Base-by-base conservation (phyloP, 495 filamentous ascomycete species). In the Aspergillus asperescens region DNA sequence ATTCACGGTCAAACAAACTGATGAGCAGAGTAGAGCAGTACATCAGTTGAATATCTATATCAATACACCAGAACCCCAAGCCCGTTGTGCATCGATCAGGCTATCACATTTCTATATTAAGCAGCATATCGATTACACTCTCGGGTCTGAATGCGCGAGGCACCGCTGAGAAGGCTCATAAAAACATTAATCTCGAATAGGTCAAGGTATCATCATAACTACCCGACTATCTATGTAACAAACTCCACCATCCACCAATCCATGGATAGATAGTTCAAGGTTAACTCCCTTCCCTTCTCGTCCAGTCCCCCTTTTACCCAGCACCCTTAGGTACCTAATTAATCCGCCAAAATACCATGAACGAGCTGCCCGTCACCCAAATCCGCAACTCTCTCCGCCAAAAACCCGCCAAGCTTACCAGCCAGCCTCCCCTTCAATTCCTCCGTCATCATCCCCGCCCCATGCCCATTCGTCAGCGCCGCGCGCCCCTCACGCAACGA, bases 401-500 rank as follows among this genome's bases (percentile, higher is more conserved):
- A 66, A 5, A 81, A 65, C 27, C 76, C 69, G 9, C 86, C 86
- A 38, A 90, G 73, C 22, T 79, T 78, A 0, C 77, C 70, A 0
- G 73, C 73, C n/a, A 90, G 50, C 44, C 73, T 78, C 10, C 77
- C 73, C 34, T 72, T 78, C 4, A 86, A 58, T 32, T 82, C 74
- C 19, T 70, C 69, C 2, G 64, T 78, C 28, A 86, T 77, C 4
- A 58, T 58, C 10, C 72, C 71, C 13, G 59, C 29, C 18, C 44
- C 53, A 50, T 71, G 61, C 0, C 75, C 78, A 62, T 81, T 81
- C 8, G 68, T 63, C 18, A 74, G 49, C 1, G 66, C 57, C 6
- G 58, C 28, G 7, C 55, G 62, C 25, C 67, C 62, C 44, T 72
- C 66, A 32, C 69, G 71, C 6, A 86, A 58, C 0, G 71, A 71